These are phyloP conservation scores for Clitopilus hobsonii DNA, from an alignment of 768 basidiomycete species.

Conservation along the genomic window DNA sequence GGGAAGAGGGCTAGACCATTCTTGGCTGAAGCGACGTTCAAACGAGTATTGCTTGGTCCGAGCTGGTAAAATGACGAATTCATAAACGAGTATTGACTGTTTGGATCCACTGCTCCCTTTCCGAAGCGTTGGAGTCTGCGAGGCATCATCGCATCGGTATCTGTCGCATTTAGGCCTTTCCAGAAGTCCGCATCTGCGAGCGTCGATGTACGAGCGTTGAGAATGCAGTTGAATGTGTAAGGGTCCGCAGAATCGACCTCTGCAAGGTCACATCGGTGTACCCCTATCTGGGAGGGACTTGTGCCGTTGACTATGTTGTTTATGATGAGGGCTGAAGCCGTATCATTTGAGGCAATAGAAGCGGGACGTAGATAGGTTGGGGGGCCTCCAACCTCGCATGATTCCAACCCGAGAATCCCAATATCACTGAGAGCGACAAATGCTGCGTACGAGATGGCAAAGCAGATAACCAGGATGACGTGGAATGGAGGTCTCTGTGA, in stretches of 20 bases:
- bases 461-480: conserved; percentile 12
- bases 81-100: background rate
- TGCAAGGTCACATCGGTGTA: conserved; percentile 10
- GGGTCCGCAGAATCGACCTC: background rate
- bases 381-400: conserved; percentile 11
- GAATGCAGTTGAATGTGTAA: conserved; percentile 1
- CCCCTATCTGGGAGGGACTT: conserved; percentile 4
- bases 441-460: conserved; percentile 10
- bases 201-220: conserved; percentile 11
- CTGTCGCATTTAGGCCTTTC: conserved; percentile 13
- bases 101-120: background rate
- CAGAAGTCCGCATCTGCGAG: conserved; percentile 12
- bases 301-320: conserved; percentile 11
- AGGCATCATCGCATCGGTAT: conserved; percentile 17
- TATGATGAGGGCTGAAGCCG: conserved; percentile 8
- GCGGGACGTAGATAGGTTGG: conserved; percentile 11
- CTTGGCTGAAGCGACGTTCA: background rate
- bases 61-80: conserved; percentile 9
- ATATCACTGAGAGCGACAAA: conserved; percentile 13
- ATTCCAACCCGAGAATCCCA: conserved; percentile 10
- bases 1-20: background rate
- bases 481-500: no score
- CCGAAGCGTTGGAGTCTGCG: conserved; percentile 1
- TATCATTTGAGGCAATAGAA: conserved; percentile 7
- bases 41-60: background rate